Evolutionary conservation across 768 basidiomycete genomes (phyloP).

Genomic region (Thelephora ganbajun): DNA sequence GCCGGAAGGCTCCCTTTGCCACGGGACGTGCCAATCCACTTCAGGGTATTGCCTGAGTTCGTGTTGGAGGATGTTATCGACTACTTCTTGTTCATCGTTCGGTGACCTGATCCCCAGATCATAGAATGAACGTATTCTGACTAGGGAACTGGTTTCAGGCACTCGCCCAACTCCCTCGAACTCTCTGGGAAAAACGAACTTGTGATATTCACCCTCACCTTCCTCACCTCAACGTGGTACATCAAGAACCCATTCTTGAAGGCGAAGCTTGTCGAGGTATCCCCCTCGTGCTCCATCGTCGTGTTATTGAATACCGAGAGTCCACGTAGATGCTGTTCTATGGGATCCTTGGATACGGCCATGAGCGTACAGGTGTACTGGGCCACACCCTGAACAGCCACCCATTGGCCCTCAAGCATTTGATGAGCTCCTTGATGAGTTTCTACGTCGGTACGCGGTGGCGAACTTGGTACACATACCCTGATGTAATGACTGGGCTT

Average conservation of each 20-base stretch:
- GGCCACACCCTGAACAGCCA: slow-evolving; percentile 76
- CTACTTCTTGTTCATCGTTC: slow-evolving; percentile 70
- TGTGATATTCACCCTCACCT: slow-evolving; percentile 77
- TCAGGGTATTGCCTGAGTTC: slow-evolving; percentile 87
- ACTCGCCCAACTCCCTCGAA: slow-evolving; percentile 69
- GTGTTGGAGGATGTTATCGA: slow-evolving; percentile 89
- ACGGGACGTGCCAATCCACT: slow-evolving; percentile 68
- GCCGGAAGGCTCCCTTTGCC: slow-evolving; percentile 68
- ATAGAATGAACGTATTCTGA: too few relatives aligned
- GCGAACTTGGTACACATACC: too few relatives aligned
- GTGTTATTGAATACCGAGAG: background rate
- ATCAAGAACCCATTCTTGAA: slow-evolving; percentile 99
- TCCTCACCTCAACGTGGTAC: slow-evolving; percentile 89
- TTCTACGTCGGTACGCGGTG: slow-evolving; percentile 76
- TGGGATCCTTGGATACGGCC: slow-evolving; percentile 51
- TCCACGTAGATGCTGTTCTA: slow-evolving; percentile 52
- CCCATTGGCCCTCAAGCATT: slow-evolving; percentile 70
- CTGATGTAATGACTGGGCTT: background rate
- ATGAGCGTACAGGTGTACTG: slow-evolving; percentile 58
- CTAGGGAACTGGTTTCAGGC: slow-evolving; percentile 19
- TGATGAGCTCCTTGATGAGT: slow-evolving; percentile 84
- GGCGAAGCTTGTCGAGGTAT: slow-evolving; percentile 86
- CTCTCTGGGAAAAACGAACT: slow-evolving; percentile 77
- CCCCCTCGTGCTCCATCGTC: background rate
- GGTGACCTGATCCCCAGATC: slow-evolving; percentile 30